Conservation (phyloP, 179 eudicot genomes). For the Nepenthes alata region DNA sequence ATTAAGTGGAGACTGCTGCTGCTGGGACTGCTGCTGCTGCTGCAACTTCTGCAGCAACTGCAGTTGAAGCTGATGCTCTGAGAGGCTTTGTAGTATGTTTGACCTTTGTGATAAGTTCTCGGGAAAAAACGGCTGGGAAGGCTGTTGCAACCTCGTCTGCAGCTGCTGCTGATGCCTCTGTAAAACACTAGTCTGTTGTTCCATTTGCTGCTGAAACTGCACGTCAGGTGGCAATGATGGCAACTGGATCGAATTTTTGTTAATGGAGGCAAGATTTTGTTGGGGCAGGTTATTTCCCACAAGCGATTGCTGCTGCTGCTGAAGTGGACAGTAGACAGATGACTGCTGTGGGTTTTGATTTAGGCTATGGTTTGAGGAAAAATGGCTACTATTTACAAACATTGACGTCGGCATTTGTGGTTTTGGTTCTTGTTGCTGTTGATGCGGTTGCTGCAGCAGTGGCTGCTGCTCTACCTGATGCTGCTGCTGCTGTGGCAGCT, state of each 20-base stretch:
- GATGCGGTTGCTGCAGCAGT: constrained; percentile 22
- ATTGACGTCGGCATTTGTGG: constrained; percentile 29
- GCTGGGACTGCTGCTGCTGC: constrained; percentile 33
- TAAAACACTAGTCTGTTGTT: constrained; percentile 19
- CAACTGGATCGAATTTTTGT: constrained; percentile 28
- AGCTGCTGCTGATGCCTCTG: constrained; percentile 53
- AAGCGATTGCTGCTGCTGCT: constrained; percentile 60
- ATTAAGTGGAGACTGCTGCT: constrained; percentile 42
- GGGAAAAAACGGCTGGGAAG: constrained; percentile 37
- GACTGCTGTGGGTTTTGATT: constrained; percentile 42
- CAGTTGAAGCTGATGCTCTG: constrained; percentile 71
- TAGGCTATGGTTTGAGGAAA: constrained; percentile 32
- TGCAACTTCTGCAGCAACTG: constrained; percentile 43
- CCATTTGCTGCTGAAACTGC: constrained; percentile 60
- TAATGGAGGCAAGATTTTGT: constrained; percentile 23
- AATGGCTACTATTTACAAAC: constrained; percentile 29
- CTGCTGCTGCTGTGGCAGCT: constrained; percentile 16
- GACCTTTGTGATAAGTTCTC: constrained; percentile 42
- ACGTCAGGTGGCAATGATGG: constrained; percentile 46
- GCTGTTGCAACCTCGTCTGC: constrained; percentile 32
- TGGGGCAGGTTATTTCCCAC: constrained; percentile 34
- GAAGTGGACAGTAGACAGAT: constrained; percentile 35
- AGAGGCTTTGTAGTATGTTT: constrained; percentile 37
- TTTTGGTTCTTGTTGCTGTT: constrained; percentile 16
- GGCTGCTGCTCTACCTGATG: constrained; percentile 21